A percentile compares a stretch with the other conserved stretches of the same genome.
These are phyloP conservation scores for Zygotorulaspora sp. DNA, from an alignment of 805 yeast genomes.

Conservation along the genomic window DNA sequence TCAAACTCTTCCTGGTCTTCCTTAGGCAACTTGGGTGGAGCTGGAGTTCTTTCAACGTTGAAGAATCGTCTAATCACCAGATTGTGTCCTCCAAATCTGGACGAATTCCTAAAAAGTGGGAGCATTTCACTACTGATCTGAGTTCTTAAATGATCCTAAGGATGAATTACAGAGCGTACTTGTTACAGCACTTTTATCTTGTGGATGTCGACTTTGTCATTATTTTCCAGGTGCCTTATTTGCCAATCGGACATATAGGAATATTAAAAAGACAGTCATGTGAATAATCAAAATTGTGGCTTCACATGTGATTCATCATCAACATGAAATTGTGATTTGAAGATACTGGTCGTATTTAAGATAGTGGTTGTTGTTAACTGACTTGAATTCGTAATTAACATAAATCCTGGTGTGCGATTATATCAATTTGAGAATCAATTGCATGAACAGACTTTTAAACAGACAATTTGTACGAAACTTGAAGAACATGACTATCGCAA, in stretches of 20 bases:
- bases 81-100: not conserved
- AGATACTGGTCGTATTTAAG: too few species aligned
- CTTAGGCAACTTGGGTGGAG: conserved; percentile 35
- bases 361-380: too few species aligned
- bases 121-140: not conserved
- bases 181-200: too few species aligned
- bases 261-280: not conserved
- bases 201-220: too few species aligned
- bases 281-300: not conserved
- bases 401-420: too few species aligned
- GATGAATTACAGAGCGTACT: too few species aligned
- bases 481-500: conserved; percentile 12
- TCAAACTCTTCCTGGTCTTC: conserved; percentile 74
- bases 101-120: not conserved
- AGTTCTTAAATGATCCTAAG: too few species aligned
- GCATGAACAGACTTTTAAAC: not conserved
- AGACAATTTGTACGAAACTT: conserved; percentile 1
- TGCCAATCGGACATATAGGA: not conserved
- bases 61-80: conserved; percentile 6
- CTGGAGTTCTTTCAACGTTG: conserved; percentile 23
- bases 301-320: not conserved
- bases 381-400: too few species aligned
- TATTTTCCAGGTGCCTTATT: too few species aligned
- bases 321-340: too few species aligned
- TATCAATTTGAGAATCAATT: too few species aligned